These are phyloP conservation scores for Tuber borchii DNA, from an alignment of 495 filamentous ascomycete species.

Conservation along the genomic window DNA sequence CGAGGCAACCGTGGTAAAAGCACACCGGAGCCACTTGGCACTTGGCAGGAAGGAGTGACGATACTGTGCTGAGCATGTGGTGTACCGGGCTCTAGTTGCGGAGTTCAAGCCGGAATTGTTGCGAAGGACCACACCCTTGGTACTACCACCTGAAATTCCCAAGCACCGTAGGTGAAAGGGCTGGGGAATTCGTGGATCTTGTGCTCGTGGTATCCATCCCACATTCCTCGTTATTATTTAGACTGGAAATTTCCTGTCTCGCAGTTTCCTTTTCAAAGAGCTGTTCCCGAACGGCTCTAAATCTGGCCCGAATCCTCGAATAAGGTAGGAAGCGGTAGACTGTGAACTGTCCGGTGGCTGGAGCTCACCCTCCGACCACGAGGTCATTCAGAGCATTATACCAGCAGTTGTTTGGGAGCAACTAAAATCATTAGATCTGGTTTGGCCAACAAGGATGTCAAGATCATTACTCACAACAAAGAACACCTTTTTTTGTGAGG, in stretches of 20 bases:
- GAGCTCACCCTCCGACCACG: background rate
- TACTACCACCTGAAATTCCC: background rate
- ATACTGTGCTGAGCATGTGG: background rate
- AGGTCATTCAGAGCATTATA: background rate
- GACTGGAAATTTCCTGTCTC: background rate
- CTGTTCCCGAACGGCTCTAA: background rate
- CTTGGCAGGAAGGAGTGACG: background rate
- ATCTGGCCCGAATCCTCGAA: background rate
- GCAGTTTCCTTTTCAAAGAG: background rate
- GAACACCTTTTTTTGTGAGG: background rate
- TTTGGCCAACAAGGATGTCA: background rate
- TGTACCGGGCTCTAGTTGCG: background rate
- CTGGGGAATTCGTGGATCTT: background rate
- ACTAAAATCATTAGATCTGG: background rate
- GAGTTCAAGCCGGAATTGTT: background rate
- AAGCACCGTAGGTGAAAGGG: background rate
- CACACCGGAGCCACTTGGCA: background rate
- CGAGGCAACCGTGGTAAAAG: background rate
- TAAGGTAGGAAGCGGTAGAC: slow-evolving; percentile 2
- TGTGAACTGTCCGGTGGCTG: background rate
- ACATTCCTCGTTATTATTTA: background rate
- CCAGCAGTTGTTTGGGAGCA: background rate
- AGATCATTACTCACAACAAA: background rate
- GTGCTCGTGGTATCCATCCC: background rate
- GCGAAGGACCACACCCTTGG: background rate